Evolutionary conservation across 2,329 filamentous ascomycete species (phyloP).

Genomic region (Pseudogymnoascus verrucosus): DNA sequence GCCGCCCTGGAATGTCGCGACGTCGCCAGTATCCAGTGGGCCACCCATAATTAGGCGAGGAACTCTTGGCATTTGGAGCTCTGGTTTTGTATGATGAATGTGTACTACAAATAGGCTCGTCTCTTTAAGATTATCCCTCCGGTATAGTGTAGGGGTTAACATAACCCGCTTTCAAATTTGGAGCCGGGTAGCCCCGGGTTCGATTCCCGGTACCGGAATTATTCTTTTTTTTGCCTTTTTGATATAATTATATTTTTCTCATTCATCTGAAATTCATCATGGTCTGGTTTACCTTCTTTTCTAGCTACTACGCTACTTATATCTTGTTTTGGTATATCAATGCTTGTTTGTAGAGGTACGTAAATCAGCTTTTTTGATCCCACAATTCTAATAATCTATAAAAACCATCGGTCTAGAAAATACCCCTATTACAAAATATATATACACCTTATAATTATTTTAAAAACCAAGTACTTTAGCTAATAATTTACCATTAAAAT

Average conservation of each 20-base stretch:
- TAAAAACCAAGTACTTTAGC: neutral
- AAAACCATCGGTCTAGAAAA: neutral
- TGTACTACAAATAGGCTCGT: neutral
- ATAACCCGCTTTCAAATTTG: slow-evolving; percentile 12
- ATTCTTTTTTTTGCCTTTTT: slow-evolving; percentile 8
- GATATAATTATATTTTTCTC: neutral
- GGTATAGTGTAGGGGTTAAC: slow-evolving; percentile 15
- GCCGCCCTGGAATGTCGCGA: slow-evolving; percentile 2
- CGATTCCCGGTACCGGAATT: slow-evolving; percentile 14
- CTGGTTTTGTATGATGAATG: neutral
- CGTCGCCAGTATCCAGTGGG: slow-evolving; percentile 4
- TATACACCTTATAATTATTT: neutral
- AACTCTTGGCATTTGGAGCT: neutral
- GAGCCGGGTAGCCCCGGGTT: slow-evolving; percentile 13
- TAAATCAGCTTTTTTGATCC: neutral
- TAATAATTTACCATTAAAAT: neutral
- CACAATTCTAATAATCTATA: neutral
- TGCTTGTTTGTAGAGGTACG: neutral
- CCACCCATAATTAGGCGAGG: neutral
- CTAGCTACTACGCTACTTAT: neutral
- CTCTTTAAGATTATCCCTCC: slow-evolving; percentile 4
- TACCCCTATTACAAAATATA: neutral
- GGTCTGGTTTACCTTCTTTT: neutral
- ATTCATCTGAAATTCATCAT: neutral
- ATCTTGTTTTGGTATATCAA: neutral